These are phyloP conservation scores for Apiospora sp. DNA, from an alignment of 2,329 filamentous ascomycete species.

Conservation along the genomic window DNA sequence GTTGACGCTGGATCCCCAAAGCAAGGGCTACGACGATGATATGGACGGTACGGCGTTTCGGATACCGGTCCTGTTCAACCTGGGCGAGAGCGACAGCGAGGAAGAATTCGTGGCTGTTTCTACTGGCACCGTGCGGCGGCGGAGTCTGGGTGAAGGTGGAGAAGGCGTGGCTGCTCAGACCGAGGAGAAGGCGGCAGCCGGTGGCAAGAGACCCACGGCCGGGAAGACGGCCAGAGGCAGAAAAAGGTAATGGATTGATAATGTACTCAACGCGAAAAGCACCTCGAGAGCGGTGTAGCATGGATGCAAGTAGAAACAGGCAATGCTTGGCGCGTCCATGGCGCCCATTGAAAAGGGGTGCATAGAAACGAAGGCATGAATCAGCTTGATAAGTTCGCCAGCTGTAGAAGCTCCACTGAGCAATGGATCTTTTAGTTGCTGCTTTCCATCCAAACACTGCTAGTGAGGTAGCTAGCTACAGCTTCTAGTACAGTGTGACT, in stretches of 20 bases:
- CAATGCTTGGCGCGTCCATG: not conserved
- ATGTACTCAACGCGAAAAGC: not conserved
- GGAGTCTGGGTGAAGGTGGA: constrained; percentile 79
- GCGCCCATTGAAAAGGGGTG: not conserved
- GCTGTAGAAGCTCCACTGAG: not conserved
- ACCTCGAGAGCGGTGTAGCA: constrained; percentile 1
- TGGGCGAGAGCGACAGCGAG: constrained; percentile 94
- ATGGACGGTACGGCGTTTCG: constrained; percentile 71
- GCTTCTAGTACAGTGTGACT: not conserved
- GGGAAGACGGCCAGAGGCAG: constrained; percentile 50
- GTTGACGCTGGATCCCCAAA: constrained; percentile 74
- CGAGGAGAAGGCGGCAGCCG: constrained; percentile 40
- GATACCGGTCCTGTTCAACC: constrained; percentile 92
- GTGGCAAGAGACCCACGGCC: constrained; percentile 42
- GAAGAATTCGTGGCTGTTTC: constrained; percentile 79
- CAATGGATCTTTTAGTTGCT: not conserved
- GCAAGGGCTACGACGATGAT: constrained; percentile 66
- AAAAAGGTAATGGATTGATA: constrained; percentile 43
- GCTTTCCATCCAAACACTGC: not conserved
- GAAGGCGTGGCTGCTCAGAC: constrained; percentile 63
- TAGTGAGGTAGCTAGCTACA: not conserved
- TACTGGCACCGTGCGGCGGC: constrained; percentile 84
- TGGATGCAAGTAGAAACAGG: not conserved
- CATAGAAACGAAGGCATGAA: constrained; percentile 12
- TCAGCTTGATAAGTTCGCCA: not conserved